Conservation (phyloP, 805 yeast species). For the Metschnikowia baotianmanensis region DNA sequence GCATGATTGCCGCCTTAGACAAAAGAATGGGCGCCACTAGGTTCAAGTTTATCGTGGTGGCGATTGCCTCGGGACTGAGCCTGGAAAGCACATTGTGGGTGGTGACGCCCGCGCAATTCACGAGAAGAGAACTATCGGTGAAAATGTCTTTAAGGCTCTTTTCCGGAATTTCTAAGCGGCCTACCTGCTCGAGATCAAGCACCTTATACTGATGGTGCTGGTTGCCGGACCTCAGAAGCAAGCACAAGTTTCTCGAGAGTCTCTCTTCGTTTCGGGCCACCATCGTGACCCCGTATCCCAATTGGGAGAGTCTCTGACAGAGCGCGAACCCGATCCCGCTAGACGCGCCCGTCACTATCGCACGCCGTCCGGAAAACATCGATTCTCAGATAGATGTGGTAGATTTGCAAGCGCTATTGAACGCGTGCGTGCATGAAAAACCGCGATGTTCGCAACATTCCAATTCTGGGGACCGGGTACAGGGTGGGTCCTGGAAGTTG, state of each 20-base stretch:
- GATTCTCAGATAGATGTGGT: background rate
- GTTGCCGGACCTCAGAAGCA: slow-evolving; percentile 5
- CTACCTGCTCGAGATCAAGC: slow-evolving; percentile 30
- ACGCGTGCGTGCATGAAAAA: background rate
- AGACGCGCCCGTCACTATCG: slow-evolving; percentile 67
- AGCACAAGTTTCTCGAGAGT: slow-evolving; percentile 23
- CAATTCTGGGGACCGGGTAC: too few relatives aligned
- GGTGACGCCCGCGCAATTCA: slow-evolving; percentile 68
- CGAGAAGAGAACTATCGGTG: slow-evolving; percentile 42
- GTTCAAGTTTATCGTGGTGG: slow-evolving; percentile 51
- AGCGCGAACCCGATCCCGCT: slow-evolving; percentile 63
- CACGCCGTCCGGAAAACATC: slow-evolving; percentile 31
- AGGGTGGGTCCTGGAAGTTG: too few relatives aligned
- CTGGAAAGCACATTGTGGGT: slow-evolving; percentile 51
- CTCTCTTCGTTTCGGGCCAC: slow-evolving; percentile 45
- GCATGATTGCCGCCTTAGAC: slow-evolving; percentile 48
- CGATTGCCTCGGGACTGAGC: slow-evolving; percentile 42
- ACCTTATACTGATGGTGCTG: slow-evolving; percentile 32
- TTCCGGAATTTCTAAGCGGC: background rate
- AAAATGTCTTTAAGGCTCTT: slow-evolving; percentile 22
- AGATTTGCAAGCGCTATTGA: background rate
- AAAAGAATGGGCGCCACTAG: slow-evolving; percentile 60
- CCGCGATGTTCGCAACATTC: too few relatives aligned
- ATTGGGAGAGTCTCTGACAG: slow-evolving; percentile 46
- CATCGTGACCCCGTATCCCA: slow-evolving; percentile 53